Evolutionary conservation across 345 rosid species (phyloP), one percentile per base, ranked within the genome.

Genomic region (Balakata baccata): DNA sequence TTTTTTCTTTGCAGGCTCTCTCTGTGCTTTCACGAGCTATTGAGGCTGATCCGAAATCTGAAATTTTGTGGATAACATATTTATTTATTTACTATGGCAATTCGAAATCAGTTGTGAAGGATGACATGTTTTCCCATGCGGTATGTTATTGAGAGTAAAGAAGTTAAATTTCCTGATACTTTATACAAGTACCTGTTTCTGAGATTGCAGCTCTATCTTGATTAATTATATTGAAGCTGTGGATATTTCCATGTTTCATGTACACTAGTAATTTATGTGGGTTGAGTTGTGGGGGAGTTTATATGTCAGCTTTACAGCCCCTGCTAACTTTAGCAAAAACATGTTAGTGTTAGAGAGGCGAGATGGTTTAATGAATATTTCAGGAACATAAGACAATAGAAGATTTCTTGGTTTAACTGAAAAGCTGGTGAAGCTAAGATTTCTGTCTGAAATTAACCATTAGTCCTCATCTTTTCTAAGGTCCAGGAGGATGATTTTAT

Each of bases 41-140:
- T 37, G 97, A 92, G 83, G 80, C 75, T 81, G 88, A 89, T 79
- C 90, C 87, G 47, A 66, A 89, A 64, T 91, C 92, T 70, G 98
- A 91, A 83, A 71, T 81, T 78, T 88, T 89, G 76, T 95, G 99
- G 99, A 86, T 84, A 22, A 81, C 84, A 58, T 95, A 95, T 82
- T 87, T 95, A 75, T 81, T 91, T 61, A 80, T 92, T 69, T 91
- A 71, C 84, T 78, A 82, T 75, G 75, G 87, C 82, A 70, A 76
- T 77, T 76, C 62, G 64, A 79, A 78, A 64, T 81, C 88, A 22
- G 74, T 64, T 66, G 89, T 76, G 73, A 82, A 76, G 80, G 91
- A 92, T 78, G 93, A 89, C 84, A 85, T 92, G 90, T 81, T 87
- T 80, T 74, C 86, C 43, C 43, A 61, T 79, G 94, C 94, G 94